Evolutionary conservation across 805 yeast genomes (phyloP).

Genomic region (Yamadazyma ubonensis): DNA sequence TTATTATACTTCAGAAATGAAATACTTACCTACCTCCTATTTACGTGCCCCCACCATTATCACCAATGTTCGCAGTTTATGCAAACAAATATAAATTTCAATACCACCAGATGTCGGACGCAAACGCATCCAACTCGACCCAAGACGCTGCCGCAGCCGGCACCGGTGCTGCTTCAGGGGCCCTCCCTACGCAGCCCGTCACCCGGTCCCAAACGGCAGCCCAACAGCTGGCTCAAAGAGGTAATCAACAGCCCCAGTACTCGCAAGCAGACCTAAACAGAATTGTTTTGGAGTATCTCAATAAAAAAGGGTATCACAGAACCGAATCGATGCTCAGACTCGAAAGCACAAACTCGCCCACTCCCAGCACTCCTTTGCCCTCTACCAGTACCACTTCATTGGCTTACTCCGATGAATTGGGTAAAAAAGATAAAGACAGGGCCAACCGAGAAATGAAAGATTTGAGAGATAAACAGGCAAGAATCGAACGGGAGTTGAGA

Average conservation of each 20-base stretch:
- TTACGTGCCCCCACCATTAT: constrained; percentile 4
- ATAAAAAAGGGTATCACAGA: constrained; percentile 89
- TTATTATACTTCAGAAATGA: too few relatives aligned
- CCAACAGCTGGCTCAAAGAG: constrained; percentile 10
- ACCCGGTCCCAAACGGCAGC: constrained; percentile 17
- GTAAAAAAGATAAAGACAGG: constrained; percentile 27
- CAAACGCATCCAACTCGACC: constrained; percentile 4
- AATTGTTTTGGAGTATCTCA: constrained; percentile 88
- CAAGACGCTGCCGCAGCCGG: constrained; percentile 2
- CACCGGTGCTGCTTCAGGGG: background rate
- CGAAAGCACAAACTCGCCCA: constrained; percentile 67
- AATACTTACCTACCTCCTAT: background rate
- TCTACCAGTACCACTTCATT: constrained; percentile 42
- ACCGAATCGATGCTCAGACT: constrained; percentile 93
- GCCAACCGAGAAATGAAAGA: constrained; percentile 33
- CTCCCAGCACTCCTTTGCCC: constrained; percentile 50
- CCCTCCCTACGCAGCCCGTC: constrained; percentile 10
- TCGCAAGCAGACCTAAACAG: constrained; percentile 88
- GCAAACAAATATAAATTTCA: too few relatives aligned
- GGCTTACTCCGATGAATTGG: constrained; percentile 35
- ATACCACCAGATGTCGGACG: constrained; percentile 8
- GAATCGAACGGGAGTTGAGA: constrained; percentile 37
- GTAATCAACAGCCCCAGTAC: constrained; percentile 42
- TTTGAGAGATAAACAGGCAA: constrained; percentile 31
- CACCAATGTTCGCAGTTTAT: constrained; percentile 7